A percentile compares a stretch with the other conserved stretches of the same genome.
These are phyloP conservation scores for Coemansia sp. DNA, from an alignment of 192 early-diverging fungal genomes.

Conservation along the genomic window DNA sequence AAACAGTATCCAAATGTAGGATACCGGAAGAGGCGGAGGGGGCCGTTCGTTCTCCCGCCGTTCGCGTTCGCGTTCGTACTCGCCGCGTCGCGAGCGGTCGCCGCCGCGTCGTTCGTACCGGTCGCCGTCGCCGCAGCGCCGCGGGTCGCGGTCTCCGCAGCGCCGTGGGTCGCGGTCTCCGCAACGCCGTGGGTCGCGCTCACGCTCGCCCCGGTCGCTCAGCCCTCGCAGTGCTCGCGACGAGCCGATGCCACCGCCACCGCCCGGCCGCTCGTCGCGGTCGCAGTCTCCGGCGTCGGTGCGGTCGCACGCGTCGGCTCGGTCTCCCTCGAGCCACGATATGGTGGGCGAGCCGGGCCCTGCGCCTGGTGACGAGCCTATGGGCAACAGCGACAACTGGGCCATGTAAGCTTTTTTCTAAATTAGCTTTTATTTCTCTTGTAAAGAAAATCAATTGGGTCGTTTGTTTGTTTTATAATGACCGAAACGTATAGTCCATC, in stretches of 20 bases:
- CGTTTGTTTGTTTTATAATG: not conserved
- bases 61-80: constrained; percentile 56
- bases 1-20: constrained; percentile 10
- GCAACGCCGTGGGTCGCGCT: constrained; percentile 23
- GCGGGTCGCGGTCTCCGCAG: constrained; percentile 23
- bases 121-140: constrained; percentile 12
- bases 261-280: constrained; percentile 14
- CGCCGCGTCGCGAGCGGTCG: constrained; percentile 12
- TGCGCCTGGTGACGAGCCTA: constrained; percentile 12
- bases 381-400: constrained; percentile 35
- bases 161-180: constrained; percentile 27
- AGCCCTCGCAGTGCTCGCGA: constrained; percentile 24
- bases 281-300: constrained; percentile 27
- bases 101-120: constrained; percentile 30
- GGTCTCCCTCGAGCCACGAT: constrained; percentile 45
- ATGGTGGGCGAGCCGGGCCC: constrained; percentile 17
- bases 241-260: constrained; percentile 26
- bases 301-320: constrained; percentile 49
- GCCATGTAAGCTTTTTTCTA: constrained; percentile 9
- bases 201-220: constrained; percentile 23
- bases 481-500: not conserved
- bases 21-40: constrained; percentile 24
- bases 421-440: constrained; percentile 1
- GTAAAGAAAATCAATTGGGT: not conserved
- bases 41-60: constrained; percentile 52